Base-by-base conservation (phyloP, 768 basidiomycete genomes). In the Fistulinella prunicolor region DNA sequence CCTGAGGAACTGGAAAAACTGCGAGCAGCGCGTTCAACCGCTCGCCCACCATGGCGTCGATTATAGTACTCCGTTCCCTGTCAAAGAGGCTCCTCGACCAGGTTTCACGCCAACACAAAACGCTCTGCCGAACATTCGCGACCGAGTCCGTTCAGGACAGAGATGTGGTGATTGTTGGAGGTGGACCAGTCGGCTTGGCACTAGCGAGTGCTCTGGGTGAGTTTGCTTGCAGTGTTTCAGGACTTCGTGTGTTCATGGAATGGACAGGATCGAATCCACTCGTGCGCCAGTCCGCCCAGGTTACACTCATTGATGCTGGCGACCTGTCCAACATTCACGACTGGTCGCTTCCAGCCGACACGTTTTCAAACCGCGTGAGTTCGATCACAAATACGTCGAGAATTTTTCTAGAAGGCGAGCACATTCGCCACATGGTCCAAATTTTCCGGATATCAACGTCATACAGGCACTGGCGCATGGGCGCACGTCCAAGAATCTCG, bases 151-250 rank as follows among this genome's bases (percentile, higher is more conserved):
- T 65, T 22, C 70, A 79, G 50, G 79, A 88, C 30, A 84, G 79
- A 55, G 96, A 98, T 64, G 77, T 98, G 28, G 89, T 95, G 19
- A 89, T 98, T 57, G 90, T 98, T 21, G 95, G 96, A 16, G 96
- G 91, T 22, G 95, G 94, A 2, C 94, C 92, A 21, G 90, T 81
- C 4, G 96, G 96, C 4, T 76, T 99, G 34, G 88, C 94, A 12
- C 71, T 99, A 29, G 94, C 93, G 3, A 83, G 82, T 61, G 90
- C 92, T 28, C 74, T 99, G 7, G 79, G 94, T 95, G 62, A 50
- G 79, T 66, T 19, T 7, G 4, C 24, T 36, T 10, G 13, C 28
- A 7, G 14, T 34, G 16, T 29, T n/a, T n/a, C 9, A 16, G 44
- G 21, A 40, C 14, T 26, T 9, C 40, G 2, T 35, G 40, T 26